These are phyloP conservation scores for Boletus huronensis DNA, from an alignment of 768 basidiomycete genomes.

Conservation along the genomic window DNA sequence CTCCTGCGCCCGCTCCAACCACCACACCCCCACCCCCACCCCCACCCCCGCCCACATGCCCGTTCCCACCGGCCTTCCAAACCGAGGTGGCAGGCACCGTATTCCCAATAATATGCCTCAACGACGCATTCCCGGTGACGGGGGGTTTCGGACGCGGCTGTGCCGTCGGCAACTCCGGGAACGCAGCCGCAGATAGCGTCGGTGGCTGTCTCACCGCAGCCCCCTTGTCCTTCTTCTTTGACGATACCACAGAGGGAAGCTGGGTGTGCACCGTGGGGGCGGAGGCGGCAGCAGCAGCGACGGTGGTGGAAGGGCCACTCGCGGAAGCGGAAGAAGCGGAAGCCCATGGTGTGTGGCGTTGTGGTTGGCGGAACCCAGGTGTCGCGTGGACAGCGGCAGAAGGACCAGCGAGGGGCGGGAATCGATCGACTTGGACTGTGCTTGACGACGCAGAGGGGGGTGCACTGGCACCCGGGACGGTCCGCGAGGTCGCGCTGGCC, in stretches of 20 bases:
- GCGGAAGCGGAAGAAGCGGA: constrained; percentile 21
- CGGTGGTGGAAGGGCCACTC: background rate
- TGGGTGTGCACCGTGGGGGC: background rate
- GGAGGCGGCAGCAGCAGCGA: too few relatives aligned
- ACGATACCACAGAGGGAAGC: background rate
- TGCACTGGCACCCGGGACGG: constrained; percentile 10
- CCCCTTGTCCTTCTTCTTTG: constrained; percentile 13
- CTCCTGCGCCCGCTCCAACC: background rate
- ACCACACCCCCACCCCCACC: background rate
- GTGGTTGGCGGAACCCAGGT: constrained; percentile 38
- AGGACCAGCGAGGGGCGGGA: constrained; percentile 28
- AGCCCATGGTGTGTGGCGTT: constrained; percentile 63
- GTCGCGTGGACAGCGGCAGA: background rate
- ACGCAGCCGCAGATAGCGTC: constrained; percentile 51
- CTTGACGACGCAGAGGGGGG: constrained; percentile 29
- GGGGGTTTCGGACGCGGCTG: constrained; percentile 40
- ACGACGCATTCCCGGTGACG: constrained; percentile 61
- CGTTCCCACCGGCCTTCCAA: constrained; percentile 24
- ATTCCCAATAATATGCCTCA: constrained; percentile 55
- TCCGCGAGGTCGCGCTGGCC: constrained; percentile 45
- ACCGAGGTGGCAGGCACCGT: constrained; percentile 28
- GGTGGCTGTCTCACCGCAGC: constrained; percentile 27
- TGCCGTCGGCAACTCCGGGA: constrained; percentile 65
- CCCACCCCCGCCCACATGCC: background rate
- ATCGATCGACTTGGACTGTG: constrained; percentile 19